phyloP scores from a whole-genome alignment of 305 asterid genomes.

The Fraxinus latifolia region DNA sequence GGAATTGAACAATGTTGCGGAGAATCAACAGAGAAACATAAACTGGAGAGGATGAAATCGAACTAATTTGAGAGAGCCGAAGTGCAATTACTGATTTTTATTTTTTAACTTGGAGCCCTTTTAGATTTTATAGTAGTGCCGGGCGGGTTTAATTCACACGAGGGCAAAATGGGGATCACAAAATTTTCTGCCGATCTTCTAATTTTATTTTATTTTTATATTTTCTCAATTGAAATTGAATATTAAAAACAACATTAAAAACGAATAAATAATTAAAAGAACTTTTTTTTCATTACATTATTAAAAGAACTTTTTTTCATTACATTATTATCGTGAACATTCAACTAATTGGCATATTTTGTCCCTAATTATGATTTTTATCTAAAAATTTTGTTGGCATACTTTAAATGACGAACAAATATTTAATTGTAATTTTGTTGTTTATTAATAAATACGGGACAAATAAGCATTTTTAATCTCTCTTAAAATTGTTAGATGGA shows the following conservation, averaged over 20 bases:
- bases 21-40: not conserved
- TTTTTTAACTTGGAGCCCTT: constrained; percentile 15
- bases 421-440: not conserved
- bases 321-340: not conserved
- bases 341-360: not conserved
- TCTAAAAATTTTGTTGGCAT: not conserved
- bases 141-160: not conserved
- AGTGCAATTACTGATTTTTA: constrained; percentile 18
- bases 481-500: not conserved
- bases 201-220: not conserved
- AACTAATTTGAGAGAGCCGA: constrained; percentile 25
- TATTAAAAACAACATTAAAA: not conserved
- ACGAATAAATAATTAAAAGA: not conserved
- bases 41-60: not conserved
- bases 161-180: not conserved
- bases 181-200: not conserved
- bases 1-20: constrained; percentile 15
- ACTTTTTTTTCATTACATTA: not conserved
- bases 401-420: not conserved
- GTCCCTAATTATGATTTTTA: not conserved
- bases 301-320: no score
- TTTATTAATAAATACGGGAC: no score
- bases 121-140: not conserved
- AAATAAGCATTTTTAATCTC: not conserved
- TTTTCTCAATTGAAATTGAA: not conserved